phyloP scores from a whole-genome alignment of 306 rosid species.

The Trichosanthes truncata region DNA sequence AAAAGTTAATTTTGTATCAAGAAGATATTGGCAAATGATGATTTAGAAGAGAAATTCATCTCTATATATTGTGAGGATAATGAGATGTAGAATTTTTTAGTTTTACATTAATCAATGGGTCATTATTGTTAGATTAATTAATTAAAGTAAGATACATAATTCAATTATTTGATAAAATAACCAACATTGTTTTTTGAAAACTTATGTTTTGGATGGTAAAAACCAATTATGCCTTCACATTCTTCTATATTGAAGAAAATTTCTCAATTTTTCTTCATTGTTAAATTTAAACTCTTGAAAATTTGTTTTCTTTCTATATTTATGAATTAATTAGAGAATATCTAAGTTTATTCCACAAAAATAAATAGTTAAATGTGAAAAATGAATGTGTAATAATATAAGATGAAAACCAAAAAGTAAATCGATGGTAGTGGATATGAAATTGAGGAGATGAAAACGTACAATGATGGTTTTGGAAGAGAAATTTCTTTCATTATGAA shows the following conservation, averaged over 20 bases:
- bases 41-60: not conserved
- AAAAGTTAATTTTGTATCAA: too few species aligned
- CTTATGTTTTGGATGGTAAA: too few species aligned
- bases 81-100: not conserved
- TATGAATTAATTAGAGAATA: not conserved
- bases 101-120: not conserved
- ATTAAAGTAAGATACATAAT: not conserved
- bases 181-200: not conserved
- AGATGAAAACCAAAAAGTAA: not conserved
- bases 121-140: not conserved
- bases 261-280: too few species aligned
- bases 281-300: not conserved
- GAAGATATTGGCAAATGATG: not conserved
- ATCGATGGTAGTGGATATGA: not conserved
- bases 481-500: not conserved
- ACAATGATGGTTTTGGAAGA: slow-evolving; percentile 7
- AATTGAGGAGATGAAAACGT: slow-evolving; percentile 4
- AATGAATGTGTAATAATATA: not conserved
- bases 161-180: not conserved
- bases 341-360: not conserved
- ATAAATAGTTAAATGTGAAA: not conserved
- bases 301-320: not conserved
- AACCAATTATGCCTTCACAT: too few species aligned
- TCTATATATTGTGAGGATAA: not conserved
- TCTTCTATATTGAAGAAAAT: too few species aligned